phyloP scores from a whole-genome alignment of 192 early-diverging fungal genomes.

The Chytriomyces confervae region DNA sequence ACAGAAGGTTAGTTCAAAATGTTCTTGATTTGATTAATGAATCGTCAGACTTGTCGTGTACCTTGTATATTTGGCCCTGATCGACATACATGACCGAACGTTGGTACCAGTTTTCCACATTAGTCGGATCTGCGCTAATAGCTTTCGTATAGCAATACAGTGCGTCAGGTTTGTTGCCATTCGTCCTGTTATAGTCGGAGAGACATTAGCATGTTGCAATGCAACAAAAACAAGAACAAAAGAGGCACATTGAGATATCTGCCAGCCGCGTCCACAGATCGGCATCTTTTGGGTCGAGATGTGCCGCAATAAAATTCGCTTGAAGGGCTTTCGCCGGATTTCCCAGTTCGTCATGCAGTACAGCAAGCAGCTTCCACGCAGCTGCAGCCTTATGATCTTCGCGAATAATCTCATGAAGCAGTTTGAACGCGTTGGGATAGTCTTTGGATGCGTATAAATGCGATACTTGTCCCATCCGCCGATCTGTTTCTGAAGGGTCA shows the following conservation, averaged over 20 bases:
- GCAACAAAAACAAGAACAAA: background rate
- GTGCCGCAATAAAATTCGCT: conserved; percentile 87
- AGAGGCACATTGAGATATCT: conserved; percentile 67
- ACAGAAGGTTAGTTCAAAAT: background rate
- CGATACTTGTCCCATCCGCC: conserved; percentile 80
- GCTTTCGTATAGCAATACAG: conserved; percentile 83
- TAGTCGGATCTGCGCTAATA: conserved; percentile 63
- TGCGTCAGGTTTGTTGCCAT: conserved; percentile 69
- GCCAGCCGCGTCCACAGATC: conserved; percentile 85
- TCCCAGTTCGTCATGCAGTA: conserved; percentile 88
- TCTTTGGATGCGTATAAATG: conserved; percentile 71
- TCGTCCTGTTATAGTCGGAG: conserved; percentile 52
- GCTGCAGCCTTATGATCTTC: conserved; percentile 69
- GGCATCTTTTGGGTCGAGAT: conserved; percentile 74
- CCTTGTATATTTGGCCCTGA: conserved; percentile 58
- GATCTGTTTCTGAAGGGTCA: conserved; percentile 55
- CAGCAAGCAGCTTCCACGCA: conserved; percentile 89
- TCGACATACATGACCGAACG: conserved; percentile 69
- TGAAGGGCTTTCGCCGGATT: conserved; percentile 74
- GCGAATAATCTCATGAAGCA: conserved; percentile 80
- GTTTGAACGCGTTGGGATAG: conserved; percentile 71
- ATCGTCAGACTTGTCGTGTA: conserved; percentile 34
- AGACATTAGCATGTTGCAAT: background rate
- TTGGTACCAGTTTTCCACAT: conserved; percentile 74
- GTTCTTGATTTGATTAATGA: conserved; percentile 22